These are phyloP conservation scores for Raddia guianensis DNA, from an alignment of 176 grass and related monocot genomes.

Conservation along the genomic window DNA sequence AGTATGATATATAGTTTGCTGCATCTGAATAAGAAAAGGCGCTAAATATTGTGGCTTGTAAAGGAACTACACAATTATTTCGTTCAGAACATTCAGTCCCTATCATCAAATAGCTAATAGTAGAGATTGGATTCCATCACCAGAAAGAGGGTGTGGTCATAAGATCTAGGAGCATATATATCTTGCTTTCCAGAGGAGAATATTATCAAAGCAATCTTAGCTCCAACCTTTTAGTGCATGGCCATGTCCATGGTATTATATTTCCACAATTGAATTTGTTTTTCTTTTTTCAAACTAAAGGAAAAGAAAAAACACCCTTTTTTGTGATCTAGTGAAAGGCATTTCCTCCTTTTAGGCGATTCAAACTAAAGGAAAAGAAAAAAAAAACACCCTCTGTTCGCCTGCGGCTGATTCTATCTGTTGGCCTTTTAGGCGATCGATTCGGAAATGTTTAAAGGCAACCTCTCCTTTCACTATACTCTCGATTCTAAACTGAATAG, in stretches of 20 bases:
- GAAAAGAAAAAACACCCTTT: constrained; percentile 26
- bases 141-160: constrained; percentile 21
- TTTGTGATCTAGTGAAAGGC: constrained; percentile 4
- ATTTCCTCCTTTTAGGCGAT: constrained; percentile 7
- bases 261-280: neutral
- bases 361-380: too few species aligned
- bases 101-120: constrained; percentile 46
- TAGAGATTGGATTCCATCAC: constrained; percentile 52
- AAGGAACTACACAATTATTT: constrained; percentile 8
- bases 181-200: constrained; percentile 45
- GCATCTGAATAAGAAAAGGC: neutral
- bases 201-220: constrained; percentile 41
- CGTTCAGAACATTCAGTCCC: constrained; percentile 26
- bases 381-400: too few species aligned
- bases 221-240: constrained; percentile 42
- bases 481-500: neutral
- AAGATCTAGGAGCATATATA: constrained; percentile 43
- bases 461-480: neutral
- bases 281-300: neutral
- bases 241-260: neutral
- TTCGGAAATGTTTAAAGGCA: neutral
- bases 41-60: neutral
- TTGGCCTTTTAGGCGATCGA: too few species aligned
- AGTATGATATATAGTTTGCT: too few species aligned
- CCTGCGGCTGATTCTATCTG: too few species aligned